Evolutionary conservation across 306 rosid genomes (phyloP).

Genomic region (Cotoneaster glaucophyllus): DNA sequence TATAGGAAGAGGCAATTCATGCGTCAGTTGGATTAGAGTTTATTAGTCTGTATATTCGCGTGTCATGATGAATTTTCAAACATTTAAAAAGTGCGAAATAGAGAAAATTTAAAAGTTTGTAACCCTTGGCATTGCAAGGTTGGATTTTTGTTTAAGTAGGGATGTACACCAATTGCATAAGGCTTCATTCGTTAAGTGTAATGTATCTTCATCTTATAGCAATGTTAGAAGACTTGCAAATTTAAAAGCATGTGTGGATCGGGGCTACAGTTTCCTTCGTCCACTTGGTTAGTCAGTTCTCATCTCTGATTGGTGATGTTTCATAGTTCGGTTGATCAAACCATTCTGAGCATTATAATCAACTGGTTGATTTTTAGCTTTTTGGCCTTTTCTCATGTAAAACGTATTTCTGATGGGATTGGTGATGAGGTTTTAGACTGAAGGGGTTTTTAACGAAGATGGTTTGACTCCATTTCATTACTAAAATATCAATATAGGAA

Average conservation of each 20-base stretch:
- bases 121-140: background rate
- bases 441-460: background rate
- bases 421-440: too few relatives aligned
- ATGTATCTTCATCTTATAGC: background rate
- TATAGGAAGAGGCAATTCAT: background rate
- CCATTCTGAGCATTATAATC: background rate
- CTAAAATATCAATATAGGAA: background rate
- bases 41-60: background rate
- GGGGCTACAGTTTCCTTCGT: background rate
- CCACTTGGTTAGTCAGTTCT: background rate
- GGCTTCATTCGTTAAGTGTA: background rate
- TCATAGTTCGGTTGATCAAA: background rate
- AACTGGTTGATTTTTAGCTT: background rate
- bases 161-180: too few relatives aligned
- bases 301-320: background rate
- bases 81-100: background rate
- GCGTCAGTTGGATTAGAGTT: background rate
- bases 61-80: background rate
- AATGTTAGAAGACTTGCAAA: background rate
- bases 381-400: background rate
- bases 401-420: too few relatives aligned
- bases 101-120: background rate
- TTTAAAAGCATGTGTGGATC: background rate
- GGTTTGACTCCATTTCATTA: background rate
- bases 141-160: background rate